Evolutionary conservation across 2,329 filamentous ascomycete species (phyloP), one percentile per base, ranked within the genome.

Genomic region (Pseudopyricularia javanii): DNA sequence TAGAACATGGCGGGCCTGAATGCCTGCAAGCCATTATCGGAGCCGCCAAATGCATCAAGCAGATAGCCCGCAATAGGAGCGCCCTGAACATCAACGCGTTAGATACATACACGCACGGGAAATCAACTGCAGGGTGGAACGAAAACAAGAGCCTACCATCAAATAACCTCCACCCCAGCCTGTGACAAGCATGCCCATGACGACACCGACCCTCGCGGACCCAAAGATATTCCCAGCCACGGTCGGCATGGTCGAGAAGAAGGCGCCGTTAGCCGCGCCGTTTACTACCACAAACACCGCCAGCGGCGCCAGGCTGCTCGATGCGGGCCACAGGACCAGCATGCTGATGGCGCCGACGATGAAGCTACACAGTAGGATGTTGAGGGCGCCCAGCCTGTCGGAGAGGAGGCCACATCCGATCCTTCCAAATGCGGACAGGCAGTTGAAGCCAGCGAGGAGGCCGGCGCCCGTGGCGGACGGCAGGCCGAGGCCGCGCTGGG

Each of bases 191-290:
- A 83, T 82, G 4, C 77, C 73, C 74, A 84, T 79, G 0, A 76
- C 78, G 20, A 80, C 73, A 3, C 73, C 68, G 35, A 80, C 71
- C 4, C 75, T 68, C 1, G 70, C 71, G 3, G 71, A 76, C 1
- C 78, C 80, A 64, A 82, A 82, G 0, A 80, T 72, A 56, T 74
- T 79, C 0, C 76, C 74, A 0, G 83, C 75, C 2, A 80, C 79
- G 0, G 80, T 83, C 0, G 81, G 81, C 70, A 83, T 81, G 0
- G 76, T 76, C 1, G 76, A 74, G 59, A 85, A 84, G 66, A 84
- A 84, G 0, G 75, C 79, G 0, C 81, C 81, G 58, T 83, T 83
- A 5, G 75, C 72, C 35, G 74, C 65, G 0, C 81, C 81, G 56
- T 83, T 84, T 22, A 83, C 64, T 6, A 82, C 66, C 8, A 76